These are phyloP conservation scores for Neonectria coccinea DNA, from an alignment of 2,329 filamentous ascomycete genomes.

Conservation along the genomic window DNA sequence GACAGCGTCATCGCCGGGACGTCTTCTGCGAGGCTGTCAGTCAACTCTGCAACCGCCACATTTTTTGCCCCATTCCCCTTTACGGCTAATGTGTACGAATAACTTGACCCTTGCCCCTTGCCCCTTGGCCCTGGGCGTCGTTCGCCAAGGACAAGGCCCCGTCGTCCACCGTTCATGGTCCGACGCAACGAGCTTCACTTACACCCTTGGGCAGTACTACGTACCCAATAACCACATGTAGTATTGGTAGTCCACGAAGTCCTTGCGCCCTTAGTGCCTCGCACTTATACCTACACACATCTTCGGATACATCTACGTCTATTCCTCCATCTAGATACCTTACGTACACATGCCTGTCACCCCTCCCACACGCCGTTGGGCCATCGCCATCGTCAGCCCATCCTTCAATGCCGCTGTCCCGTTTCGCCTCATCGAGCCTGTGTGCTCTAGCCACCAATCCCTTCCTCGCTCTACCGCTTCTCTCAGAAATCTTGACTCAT, in stretches of 20 bases:
- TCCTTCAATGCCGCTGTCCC: conserved; percentile 12
- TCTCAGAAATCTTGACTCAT: conserved; percentile 18
- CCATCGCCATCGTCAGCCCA: background rate
- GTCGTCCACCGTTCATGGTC: conserved; percentile 26
- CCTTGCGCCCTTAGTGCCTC: too few relatives aligned
- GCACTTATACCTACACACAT: too few relatives aligned
- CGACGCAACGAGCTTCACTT: conserved; percentile 25
- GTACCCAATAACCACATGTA: too few relatives aligned
- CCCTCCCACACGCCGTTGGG: background rate
- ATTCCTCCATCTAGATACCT: background rate
- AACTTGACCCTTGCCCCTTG: conserved; percentile 1
- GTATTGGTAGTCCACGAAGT: too few relatives aligned
- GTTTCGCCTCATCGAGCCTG: conserved; percentile 11
- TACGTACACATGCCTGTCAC: background rate
- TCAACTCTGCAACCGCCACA: conserved; percentile 12
- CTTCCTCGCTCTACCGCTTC: background rate
- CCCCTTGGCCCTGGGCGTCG: conserved; percentile 7
- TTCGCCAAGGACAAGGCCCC: conserved; percentile 20
- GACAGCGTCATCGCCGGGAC: background rate
- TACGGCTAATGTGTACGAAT: background rate
- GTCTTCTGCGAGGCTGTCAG: background rate
- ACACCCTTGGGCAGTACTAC: background rate
- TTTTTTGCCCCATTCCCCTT: background rate
- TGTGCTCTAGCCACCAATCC: background rate
- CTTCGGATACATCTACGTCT: background rate